Conservation (phyloP, 352 stramenopile genomes). For the Pythium scleroteichum region DNA sequence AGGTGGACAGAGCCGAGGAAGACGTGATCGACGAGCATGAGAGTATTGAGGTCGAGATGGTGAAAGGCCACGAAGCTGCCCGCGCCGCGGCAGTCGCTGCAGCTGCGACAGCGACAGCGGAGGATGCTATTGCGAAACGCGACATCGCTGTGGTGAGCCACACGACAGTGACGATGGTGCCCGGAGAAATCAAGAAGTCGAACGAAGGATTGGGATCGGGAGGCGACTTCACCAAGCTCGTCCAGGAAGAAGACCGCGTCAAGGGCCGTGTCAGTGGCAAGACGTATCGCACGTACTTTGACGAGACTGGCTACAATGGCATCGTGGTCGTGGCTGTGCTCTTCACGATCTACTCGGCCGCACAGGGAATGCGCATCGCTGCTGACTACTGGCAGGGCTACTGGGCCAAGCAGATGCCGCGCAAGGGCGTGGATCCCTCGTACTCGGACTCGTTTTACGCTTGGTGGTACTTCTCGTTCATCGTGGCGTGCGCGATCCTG, state of each 20-base stretch:
- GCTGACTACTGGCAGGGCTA: slow-evolving; percentile 31
- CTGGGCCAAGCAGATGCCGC: slow-evolving; percentile 32
- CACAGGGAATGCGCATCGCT: slow-evolving; percentile 23
- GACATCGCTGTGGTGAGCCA: background rate
- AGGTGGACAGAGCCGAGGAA: slow-evolving; percentile 12
- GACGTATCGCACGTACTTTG: slow-evolving; percentile 37
- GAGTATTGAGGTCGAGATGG: slow-evolving; percentile 16
- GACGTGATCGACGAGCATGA: slow-evolving; percentile 28
- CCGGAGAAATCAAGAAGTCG: background rate
- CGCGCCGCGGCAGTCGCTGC: slow-evolving; percentile 6
- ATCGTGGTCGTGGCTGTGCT: slow-evolving; percentile 27
- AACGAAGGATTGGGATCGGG: background rate
- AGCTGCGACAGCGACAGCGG: background rate
- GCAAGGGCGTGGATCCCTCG: slow-evolving; percentile 17
- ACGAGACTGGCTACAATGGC: slow-evolving; percentile 33
- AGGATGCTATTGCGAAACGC: background rate
- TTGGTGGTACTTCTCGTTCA: slow-evolving; percentile 48
- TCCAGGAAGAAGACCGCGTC: slow-evolving; percentile 37
- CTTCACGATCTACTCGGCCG: slow-evolving; percentile 17
- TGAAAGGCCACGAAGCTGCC: slow-evolving; percentile 21
- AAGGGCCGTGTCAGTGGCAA: slow-evolving; percentile 31
- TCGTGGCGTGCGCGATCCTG: slow-evolving; percentile 29
- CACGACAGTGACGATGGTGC: slow-evolving; percentile 2
- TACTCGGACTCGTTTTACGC: slow-evolving; percentile 29
- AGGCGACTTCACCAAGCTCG: slow-evolving; percentile 15